Evolutionary conservation across 371 early-diverging fungal species (phyloP).

Genomic region (Lichtheimia hyalospora): DNA sequence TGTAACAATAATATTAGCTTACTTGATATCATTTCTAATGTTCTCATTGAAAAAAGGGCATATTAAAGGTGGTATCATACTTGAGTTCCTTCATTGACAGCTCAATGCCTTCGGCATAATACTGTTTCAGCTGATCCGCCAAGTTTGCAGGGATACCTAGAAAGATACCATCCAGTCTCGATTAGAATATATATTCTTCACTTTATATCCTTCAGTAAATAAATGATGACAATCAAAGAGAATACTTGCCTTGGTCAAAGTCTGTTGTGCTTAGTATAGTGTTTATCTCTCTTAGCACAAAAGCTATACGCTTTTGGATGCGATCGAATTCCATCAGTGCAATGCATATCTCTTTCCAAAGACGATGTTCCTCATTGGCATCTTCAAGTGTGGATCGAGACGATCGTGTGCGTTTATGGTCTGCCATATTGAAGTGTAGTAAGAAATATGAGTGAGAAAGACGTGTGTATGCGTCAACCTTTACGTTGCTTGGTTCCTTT

Average conservation of each 20-base stretch:
- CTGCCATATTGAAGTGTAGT: neutral
- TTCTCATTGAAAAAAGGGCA: no score
- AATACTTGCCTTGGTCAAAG: neutral
- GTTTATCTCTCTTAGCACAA: neutral
- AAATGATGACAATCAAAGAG: no score
- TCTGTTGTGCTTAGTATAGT: neutral
- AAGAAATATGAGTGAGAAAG: no score
- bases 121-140: conserved; percentile 2
- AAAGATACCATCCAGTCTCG: neutral
- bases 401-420: neutral
- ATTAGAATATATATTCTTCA: no score
- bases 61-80: neutral
- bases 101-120: conserved; percentile 1
- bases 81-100: conserved; percentile 3
- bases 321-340: neutral
- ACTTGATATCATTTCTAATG: no score
- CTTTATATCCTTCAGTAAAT: no score
- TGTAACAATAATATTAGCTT: no score
- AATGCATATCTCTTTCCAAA: conserved; percentile 1
- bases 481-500: no score
- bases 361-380: conserved; percentile 1
- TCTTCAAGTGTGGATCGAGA: conserved; percentile 1
- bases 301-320: neutral
- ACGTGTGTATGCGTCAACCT: no score
- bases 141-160: neutral